Evolutionary conservation across 2,329 filamentous ascomycete genomes (phyloP), one percentile per base, ranked within the genome.

Genomic region (Chaetomiaceae sp.): DNA sequence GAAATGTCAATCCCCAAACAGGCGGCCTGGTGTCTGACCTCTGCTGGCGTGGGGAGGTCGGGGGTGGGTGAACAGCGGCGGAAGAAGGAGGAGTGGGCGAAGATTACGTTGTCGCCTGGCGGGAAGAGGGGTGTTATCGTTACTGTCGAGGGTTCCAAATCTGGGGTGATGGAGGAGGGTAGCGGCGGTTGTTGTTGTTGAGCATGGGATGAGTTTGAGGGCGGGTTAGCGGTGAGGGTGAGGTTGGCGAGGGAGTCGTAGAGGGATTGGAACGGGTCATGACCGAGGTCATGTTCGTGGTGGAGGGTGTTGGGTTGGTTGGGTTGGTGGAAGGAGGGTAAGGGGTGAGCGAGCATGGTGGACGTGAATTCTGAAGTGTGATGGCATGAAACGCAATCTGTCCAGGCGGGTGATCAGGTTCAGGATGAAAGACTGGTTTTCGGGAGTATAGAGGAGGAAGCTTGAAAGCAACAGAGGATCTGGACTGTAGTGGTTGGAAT

Each of bases 1-100:
- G 37, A 8, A 19, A 12, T 8, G 27, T 2, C 11, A 22, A 40
- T 17, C 6, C 37, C 27, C 15, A 52, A 27, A 2, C 27, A 29
- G 5, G 31, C 38, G 7, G 54, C 53, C 6, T 55, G 37, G 14
- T 15, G 43, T 5, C 51, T 46, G 15, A 59, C 56, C 7, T 46
- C 20, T 8, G 33, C 48, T 1, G 57, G 56, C 1, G 46, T 34
- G 36, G 59, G 59, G 1, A 61, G 56, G 23, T 56, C 58, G 6
- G 33, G 27, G 39, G 19, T 12, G 25, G n/a, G 22, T 5, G 36
- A 7, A 33, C 9, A 14, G 12, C 38, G 52, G 33, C 36, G 20
- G 50, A 59, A 61, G 53, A 55, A 61, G 43, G 57, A 52, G 3
- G 59, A 61, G 49, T 61, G 59, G 19, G 53, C 57, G 43, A 61